A percentile compares a stretch with the other conserved stretches of the same genome.
phyloP scores from a whole-genome alignment of 148 eudicot species.

The Silene conica region DNA sequence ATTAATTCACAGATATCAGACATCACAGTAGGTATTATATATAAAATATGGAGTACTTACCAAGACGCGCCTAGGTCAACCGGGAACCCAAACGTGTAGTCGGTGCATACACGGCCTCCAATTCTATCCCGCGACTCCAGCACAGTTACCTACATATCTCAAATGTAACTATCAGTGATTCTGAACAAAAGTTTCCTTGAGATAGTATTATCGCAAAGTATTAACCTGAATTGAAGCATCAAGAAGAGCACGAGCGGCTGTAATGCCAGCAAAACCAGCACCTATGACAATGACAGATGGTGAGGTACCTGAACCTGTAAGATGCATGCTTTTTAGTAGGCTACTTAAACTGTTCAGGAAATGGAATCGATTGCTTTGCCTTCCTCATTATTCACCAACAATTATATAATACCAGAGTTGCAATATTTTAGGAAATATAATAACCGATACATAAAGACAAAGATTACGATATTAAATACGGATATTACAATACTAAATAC shows the following conservation, averaged over 20 bases:
- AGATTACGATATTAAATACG: too few species aligned
- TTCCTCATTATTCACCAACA: too few species aligned
- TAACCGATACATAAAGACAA: too few species aligned
- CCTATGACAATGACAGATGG: slow-evolving; percentile 92
- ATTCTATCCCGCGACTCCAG: slow-evolving; percentile 90
- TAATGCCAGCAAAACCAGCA: slow-evolving; percentile 83
- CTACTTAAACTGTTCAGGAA: too few species aligned
- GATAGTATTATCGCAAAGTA: background rate
- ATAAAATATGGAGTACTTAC: slow-evolving; percentile 39
- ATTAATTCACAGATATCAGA: background rate
- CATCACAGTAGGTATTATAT: background rate
- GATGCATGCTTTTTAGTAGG: too few species aligned
- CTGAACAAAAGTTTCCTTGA: too few species aligned
- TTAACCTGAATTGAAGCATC: slow-evolving; percentile 88
- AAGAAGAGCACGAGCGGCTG: slow-evolving; percentile 84
- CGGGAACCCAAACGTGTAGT: slow-evolving; percentile 92
- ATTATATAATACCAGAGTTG: too few species aligned
- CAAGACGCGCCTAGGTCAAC: slow-evolving; percentile 97
- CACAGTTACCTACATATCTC: slow-evolving; percentile 74
- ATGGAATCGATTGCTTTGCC: too few species aligned
- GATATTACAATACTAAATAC: too few species aligned
- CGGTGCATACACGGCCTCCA: slow-evolving; percentile 93
- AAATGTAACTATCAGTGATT: too few species aligned
- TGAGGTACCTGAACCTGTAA: slow-evolving; percentile 46
- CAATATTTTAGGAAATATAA: too few species aligned